phyloP scores from a whole-genome alignment of 495 filamentous ascomycete genomes.

The Cercophora scortea region DNA sequence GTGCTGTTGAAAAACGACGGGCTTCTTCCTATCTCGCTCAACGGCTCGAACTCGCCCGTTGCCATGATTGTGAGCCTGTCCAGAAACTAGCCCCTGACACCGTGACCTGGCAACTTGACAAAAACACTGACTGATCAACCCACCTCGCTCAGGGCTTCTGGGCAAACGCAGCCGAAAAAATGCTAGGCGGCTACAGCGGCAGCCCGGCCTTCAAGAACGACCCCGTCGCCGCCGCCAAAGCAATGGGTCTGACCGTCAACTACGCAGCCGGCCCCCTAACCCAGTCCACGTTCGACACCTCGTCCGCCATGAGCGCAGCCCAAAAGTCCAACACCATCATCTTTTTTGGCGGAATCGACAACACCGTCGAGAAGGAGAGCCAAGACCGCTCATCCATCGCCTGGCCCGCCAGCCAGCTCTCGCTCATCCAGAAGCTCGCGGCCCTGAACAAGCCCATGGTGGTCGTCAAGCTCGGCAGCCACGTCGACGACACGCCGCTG shows the following conservation, averaged over 20 bases:
- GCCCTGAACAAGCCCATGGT: constrained; percentile 33
- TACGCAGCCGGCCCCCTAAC: constrained; percentile 19
- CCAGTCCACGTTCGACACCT: constrained; percentile 48
- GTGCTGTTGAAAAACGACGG: constrained; percentile 27
- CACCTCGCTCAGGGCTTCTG: constrained; percentile 19
- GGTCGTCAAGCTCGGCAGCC: constrained; percentile 42
- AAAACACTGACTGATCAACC: too few relatives aligned
- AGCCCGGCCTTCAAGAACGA: constrained; percentile 21
- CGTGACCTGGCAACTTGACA: too few relatives aligned
- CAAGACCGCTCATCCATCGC: constrained; percentile 34
- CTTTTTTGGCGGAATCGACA: constrained; percentile 39
- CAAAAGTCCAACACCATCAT: constrained; percentile 32
- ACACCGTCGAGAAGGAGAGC: constrained; percentile 28
- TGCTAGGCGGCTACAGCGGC: constrained; percentile 35
- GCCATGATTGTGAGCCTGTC: constrained; percentile 17
- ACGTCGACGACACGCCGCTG: constrained; percentile 48
- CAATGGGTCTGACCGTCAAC: constrained; percentile 17
- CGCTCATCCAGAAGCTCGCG: constrained; percentile 29
- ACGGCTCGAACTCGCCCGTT: constrained; percentile 8
- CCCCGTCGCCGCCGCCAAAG: constrained; percentile 25
- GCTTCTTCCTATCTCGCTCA: constrained; percentile 18
- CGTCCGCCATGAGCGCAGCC: constrained; percentile 31
- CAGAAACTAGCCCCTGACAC: too few relatives aligned
- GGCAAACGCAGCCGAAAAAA: constrained; percentile 19
- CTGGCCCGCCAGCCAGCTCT: constrained; percentile 37